Conservation (phyloP, 2,329 filamentous ascomycete genomes). For the Sporothrix globosa region DNA sequence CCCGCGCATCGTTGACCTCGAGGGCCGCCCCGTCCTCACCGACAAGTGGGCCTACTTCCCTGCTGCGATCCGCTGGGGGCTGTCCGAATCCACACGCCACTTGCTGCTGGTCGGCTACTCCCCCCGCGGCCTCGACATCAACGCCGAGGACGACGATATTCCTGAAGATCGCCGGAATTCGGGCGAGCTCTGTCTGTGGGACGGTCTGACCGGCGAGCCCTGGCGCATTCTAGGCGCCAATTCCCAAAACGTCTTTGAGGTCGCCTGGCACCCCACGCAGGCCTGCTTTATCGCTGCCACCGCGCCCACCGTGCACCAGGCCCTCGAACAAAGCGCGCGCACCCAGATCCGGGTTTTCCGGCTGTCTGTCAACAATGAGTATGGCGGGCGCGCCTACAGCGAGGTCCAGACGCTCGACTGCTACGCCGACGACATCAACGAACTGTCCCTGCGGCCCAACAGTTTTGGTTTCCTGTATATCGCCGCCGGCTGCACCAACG, state of each 20-base stretch:
- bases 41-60: constrained; percentile 66
- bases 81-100: constrained; percentile 49
- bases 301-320: constrained; percentile 53
- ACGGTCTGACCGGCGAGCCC: constrained; percentile 50
- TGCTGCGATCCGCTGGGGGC: constrained; percentile 66
- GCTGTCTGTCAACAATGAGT: constrained; percentile 40
- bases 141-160: constrained; percentile 59
- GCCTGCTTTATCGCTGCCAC: constrained; percentile 61
- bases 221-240: constrained; percentile 56
- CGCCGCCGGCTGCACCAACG: constrained; percentile 65
- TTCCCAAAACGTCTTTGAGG: constrained; percentile 66
- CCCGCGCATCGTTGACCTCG: constrained; percentile 41
- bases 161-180: constrained; percentile 61
- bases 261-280: constrained; percentile 63
- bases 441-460: constrained; percentile 52
- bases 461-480: constrained; percentile 47
- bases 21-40: constrained; percentile 41
- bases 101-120: constrained; percentile 66
- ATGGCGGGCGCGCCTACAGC: constrained; percentile 45
- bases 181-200: constrained; percentile 64
- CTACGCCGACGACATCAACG: constrained; percentile 63
- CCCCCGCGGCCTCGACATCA: constrained; percentile 53
- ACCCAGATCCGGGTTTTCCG: constrained; percentile 64
- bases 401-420: constrained; percentile 63
- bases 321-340: constrained; percentile 48